A percentile compares a stretch with the other conserved stretches of the same genome.
These are phyloP conservation scores for Penicillium sp. DNA, from an alignment of 2,329 filamentous ascomycete genomes.

Conservation along the genomic window DNA sequence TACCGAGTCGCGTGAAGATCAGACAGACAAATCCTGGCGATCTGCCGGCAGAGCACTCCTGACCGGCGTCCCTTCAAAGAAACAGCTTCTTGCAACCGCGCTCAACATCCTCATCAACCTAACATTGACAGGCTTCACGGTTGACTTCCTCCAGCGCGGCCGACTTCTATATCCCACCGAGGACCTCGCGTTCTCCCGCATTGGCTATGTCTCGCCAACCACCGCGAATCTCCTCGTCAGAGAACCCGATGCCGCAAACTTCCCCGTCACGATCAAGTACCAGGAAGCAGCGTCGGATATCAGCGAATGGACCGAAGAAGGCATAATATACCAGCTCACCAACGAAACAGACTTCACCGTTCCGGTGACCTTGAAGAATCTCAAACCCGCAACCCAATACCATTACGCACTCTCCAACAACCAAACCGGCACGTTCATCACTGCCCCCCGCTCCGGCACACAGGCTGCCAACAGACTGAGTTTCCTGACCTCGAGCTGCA, in stretches of 20 bases:
- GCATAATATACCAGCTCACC: constrained; percentile 61
- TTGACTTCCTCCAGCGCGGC: constrained; percentile 75
- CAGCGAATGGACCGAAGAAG: constrained; percentile 61
- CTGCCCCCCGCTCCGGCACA: constrained; percentile 67
- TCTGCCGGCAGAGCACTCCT: constrained; percentile 62
- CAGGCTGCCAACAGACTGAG: constrained; percentile 69
- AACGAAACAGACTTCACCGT: constrained; percentile 81
- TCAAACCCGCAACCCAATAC: constrained; percentile 70
- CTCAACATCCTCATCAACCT: constrained; percentile 70
- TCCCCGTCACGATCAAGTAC: constrained; percentile 71
- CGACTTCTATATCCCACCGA: constrained; percentile 65
- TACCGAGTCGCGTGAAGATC: background rate
- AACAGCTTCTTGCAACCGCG: constrained; percentile 62
- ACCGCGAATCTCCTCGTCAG: constrained; percentile 79
- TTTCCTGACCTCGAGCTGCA: constrained; percentile 88
- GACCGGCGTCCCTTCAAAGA: constrained; percentile 69
- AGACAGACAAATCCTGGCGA: constrained; percentile 12
- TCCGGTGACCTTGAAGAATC: constrained; percentile 62
- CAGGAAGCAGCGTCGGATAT: constrained; percentile 33
- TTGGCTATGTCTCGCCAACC: constrained; percentile 79
- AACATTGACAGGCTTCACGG: constrained; percentile 62
- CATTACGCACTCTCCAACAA: constrained; percentile 85
- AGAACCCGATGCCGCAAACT: constrained; percentile 70
- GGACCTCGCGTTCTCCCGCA: constrained; percentile 77
- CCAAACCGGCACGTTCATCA: constrained; percentile 74